Evolutionary conservation across 2,329 filamentous ascomycete species (phyloP), one percentile per base, ranked within the genome.

Genomic region (Leptodontidium sp.): DNA sequence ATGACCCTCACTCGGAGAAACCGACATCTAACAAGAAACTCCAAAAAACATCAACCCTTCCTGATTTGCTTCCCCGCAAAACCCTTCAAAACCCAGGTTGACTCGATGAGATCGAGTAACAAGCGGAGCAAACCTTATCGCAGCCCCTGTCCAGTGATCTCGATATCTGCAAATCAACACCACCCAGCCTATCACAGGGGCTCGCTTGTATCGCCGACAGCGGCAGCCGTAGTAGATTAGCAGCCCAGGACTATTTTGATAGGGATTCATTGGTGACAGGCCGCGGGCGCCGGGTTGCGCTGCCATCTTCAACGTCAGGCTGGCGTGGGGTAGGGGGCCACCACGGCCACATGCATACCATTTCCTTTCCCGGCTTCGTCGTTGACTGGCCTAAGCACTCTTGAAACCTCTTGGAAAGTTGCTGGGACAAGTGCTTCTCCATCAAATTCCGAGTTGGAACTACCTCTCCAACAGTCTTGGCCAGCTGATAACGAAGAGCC

Each of bases 101-200:
- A 65, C 53, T 65, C 64, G 52, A 65, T 65, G 26, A 32, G 38
- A 65, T 65, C 52, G 64, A 65, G 64, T 59, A 65, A 65, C 38
- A 59, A 32, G 5, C 50, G 32, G n/a, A 58, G 4, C 9, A 15
- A 64, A 57, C 49, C 62, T 64, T 64, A 64, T 64, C 62, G 21
- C 35, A 29, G 15, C 40, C 62, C 49, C 38, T 26, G 35, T 59
- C 21, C 57, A 29, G 57, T n/a, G 35, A 59, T 59, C 57, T 59
- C 21, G 12, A 59, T 45, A 43, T 26, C 52, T 47, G 49, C 26
- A n/a, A 29, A 12, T 57, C 50, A 35, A 32, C 29, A 53, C 38
- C 14, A 45, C 15, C 38, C 38, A 57, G 11, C 62, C 50, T 26
- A 64, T 64, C 32, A 64, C 9, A 9, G 4, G 4, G 11, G 26